phyloP scores from a whole-genome alignment of 768 basidiomycete species.

The Polyporus arcularius region DNA sequence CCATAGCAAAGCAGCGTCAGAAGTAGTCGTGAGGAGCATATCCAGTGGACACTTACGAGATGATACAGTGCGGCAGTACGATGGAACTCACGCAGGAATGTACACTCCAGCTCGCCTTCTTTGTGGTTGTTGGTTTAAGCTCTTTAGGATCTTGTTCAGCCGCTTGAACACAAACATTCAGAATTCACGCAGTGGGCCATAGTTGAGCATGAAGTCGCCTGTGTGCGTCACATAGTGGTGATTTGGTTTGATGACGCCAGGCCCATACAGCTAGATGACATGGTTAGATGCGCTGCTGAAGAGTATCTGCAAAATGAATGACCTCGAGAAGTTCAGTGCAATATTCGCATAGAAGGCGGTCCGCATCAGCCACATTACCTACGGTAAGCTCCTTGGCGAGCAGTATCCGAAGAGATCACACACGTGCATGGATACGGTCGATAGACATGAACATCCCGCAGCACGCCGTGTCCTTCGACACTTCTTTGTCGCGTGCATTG shows the following conservation, averaged over 20 bases:
- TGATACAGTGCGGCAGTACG: slow-evolving; percentile 26
- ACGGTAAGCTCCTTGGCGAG: slow-evolving; percentile 10
- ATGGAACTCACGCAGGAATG: slow-evolving; percentile 1
- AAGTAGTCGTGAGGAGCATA: too few species aligned
- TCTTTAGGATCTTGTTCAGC: slow-evolving; percentile 39
- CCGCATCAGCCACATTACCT: slow-evolving; percentile 1
- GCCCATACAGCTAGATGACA: slow-evolving; percentile 34
- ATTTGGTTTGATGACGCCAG: slow-evolving; percentile 35
- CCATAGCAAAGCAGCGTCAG: too few species aligned
- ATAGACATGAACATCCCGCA: background rate
- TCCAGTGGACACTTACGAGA: slow-evolving; percentile 26
- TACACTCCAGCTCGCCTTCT: slow-evolving; percentile 29
- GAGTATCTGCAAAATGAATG: background rate
- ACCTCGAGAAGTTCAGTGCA: slow-evolving; percentile 24
- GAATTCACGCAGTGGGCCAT: slow-evolving; percentile 38
- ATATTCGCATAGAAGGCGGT: slow-evolving; percentile 26
- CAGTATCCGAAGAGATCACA: slow-evolving; percentile 4
- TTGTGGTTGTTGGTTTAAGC: slow-evolving; percentile 36
- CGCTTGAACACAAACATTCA: slow-evolving; percentile 34
- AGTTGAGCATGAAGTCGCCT: slow-evolving; percentile 27
- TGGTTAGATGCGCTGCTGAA: background rate
- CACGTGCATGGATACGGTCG: background rate
- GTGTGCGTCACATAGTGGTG: slow-evolving; percentile 40
- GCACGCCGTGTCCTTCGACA: background rate
- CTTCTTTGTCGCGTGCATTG: too few species aligned